Evolutionary conservation across 2,329 filamentous ascomycete genomes (phyloP).

Genomic region (Colletotrichum sp.): DNA sequence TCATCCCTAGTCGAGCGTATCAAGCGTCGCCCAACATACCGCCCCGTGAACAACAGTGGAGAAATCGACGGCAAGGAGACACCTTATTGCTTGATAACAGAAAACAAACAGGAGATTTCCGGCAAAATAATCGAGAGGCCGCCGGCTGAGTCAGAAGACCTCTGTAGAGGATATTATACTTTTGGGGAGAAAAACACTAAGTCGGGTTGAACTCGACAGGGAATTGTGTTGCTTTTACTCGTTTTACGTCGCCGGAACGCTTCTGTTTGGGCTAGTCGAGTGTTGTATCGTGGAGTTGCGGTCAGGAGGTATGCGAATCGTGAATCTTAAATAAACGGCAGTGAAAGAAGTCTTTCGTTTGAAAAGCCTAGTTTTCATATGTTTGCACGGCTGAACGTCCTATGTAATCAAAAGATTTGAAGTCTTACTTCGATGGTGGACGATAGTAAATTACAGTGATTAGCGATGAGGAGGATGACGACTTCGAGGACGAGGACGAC

Average conservation of each 20-base stretch:
- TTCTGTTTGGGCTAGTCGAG: neutral
- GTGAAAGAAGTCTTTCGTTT: neutral
- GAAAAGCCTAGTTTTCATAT: neutral
- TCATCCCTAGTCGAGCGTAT: constrained; percentile 30
- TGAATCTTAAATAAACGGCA: neutral
- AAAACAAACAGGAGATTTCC: neutral
- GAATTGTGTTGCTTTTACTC: neutral
- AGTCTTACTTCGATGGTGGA: neutral
- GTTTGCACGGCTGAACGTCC: neutral
- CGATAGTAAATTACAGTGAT: neutral
- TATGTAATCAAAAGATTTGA: neutral
- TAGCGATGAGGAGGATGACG: too few species aligned
- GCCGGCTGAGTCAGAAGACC: neutral
- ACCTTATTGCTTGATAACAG: neutral
- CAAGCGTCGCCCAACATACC: neutral
- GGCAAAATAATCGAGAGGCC: neutral
- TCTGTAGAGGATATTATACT: neutral
- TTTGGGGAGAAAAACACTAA: neutral
- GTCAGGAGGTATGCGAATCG: neutral
- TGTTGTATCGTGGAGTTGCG: neutral
- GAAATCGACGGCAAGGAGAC: neutral
- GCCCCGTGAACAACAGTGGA: neutral
- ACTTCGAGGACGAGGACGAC: neutral
- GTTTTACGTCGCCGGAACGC: too few species aligned
- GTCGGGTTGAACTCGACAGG: neutral